Evolutionary conservation across 1,284 basidiomycete species (phyloP), one percentile per base, ranked within the genome.

Genomic region (Filobasidium uniguttulatum): DNA sequence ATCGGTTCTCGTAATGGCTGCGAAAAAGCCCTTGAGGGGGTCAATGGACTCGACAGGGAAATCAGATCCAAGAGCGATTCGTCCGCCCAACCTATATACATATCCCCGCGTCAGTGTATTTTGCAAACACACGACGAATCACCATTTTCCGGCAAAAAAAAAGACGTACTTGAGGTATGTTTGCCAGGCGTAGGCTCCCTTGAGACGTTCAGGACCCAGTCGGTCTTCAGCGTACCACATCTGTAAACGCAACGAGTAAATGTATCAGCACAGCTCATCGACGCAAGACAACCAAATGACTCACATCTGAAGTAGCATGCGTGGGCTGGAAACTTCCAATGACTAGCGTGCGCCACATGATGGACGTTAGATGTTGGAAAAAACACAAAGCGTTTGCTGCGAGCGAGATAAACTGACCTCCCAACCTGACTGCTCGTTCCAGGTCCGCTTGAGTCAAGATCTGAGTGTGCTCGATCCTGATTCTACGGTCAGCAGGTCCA

Each of bases 251-350:
- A 33, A 33, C 31, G 31, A 33, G 31, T 33, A 9, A 33, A 19
- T 26, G 22, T 9, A 44, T 43, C 3, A 48, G 47, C 9, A 29
- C 33, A 36, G 47, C 12, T 15, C 12, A 36, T 53, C 20, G 23
- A 23, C 12, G 1, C 30, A 34, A 15, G 6, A 43, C 5, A 19
- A 35, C 22, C 12, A 8, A 14, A 15, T 2, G 2, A 56, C 64
- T 62, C 47, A 66, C 66, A 55, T 69, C 68, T 44, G 64, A 66
- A 1, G 71, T 72, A 17, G 68, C 87, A 64, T 96, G 89, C 1
- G 87, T 93, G 0, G 91, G 90, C 61, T 96, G 91, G 22, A 91
- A 85, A 56, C 88, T 91, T 1, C 84, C 77, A 58, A 94, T 85
- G 15, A 94, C 85, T 88, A 43, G 35, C n/a, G n/a, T n/a, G n/a